These are phyloP conservation scores for Hypoxylon intermedium DNA, from an alignment of 495 filamentous ascomycete species.

Conservation along the genomic window DNA sequence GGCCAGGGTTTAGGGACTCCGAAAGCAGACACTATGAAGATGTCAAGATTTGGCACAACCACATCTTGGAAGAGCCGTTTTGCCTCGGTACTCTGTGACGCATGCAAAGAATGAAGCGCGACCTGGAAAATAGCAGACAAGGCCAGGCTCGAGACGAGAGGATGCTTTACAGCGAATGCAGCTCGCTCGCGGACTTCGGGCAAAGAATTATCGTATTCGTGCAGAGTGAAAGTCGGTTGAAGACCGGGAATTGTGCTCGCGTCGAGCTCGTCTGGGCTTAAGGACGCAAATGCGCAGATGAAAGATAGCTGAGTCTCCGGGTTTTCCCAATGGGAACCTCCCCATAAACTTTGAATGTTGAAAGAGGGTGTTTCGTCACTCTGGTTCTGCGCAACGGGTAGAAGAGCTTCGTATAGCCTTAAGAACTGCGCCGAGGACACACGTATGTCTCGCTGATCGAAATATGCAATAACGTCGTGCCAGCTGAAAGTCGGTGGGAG, in stretches of 20 bases:
- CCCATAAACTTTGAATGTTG: conserved; percentile 88
- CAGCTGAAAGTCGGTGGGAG: conserved; percentile 72
- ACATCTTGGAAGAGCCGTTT: conserved; percentile 71
- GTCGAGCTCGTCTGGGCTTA: conserved; percentile 76
- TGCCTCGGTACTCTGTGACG: conserved; percentile 70
- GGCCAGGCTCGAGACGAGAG: conserved; percentile 86
- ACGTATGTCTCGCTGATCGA: conserved; percentile 80
- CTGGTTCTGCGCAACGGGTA: conserved; percentile 63
- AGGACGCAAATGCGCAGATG: conserved; percentile 77
- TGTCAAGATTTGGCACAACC: conserved; percentile 70
- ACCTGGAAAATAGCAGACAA: conserved; percentile 81
- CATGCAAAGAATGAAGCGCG: conserved; percentile 68
- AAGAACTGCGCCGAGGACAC: conserved; percentile 82
- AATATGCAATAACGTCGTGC: conserved; percentile 78
- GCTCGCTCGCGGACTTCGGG: conserved; percentile 74
- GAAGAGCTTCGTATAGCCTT: conserved; percentile 75
- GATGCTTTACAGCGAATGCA: conserved; percentile 78
- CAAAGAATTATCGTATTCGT: conserved; percentile 76
- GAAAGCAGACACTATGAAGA: conserved; percentile 82
- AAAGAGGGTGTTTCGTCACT: conserved; percentile 56
- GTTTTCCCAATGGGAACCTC: conserved; percentile 80
- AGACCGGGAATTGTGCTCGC: conserved; percentile 81
- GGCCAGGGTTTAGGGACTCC: conserved; percentile 66
- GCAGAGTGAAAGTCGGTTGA: conserved; percentile 74
- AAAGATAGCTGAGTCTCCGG: conserved; percentile 89